Percentiles rank a stretch among this genome's conserved stretches.
phyloP scores from a whole-genome alignment of 2,329 filamentous ascomycete species.

The Nothopassalora personata region DNA sequence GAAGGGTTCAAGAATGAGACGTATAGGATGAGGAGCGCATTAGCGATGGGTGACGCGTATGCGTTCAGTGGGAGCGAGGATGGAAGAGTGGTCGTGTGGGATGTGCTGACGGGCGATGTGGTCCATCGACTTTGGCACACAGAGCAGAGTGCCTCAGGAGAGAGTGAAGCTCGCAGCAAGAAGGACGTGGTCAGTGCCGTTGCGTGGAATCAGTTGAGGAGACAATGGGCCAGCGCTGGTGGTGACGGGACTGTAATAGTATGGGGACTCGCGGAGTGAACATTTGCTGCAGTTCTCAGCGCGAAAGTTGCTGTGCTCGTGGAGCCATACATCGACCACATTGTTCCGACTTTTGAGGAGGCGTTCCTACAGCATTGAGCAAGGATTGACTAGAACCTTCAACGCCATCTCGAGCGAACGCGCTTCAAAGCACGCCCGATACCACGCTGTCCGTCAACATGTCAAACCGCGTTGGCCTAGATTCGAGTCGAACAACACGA shows the following conservation, averaged over 20 bases:
- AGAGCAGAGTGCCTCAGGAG: conserved; percentile 17
- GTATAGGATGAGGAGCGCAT: conserved; percentile 66
- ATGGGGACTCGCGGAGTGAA: conserved; percentile 27
- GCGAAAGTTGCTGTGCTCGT: not conserved
- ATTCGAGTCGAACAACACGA: too few relatives aligned
- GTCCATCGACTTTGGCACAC: conserved; percentile 55
- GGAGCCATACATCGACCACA: not conserved
- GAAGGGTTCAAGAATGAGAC: conserved; percentile 56
- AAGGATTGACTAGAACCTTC: too few relatives aligned
- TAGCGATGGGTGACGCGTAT: conserved; percentile 71
- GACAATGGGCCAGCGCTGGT: conserved; percentile 47
- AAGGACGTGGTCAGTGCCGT: conserved; percentile 46
- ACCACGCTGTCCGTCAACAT: too few relatives aligned
- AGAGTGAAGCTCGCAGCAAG: conserved; percentile 31
- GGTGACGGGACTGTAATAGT: conserved; percentile 42
- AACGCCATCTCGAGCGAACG: too few relatives aligned
- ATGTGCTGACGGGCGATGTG: conserved; percentile 68
- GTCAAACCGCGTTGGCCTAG: too few relatives aligned
- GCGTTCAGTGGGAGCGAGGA: conserved; percentile 79
- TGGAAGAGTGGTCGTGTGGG: conserved; percentile 73
- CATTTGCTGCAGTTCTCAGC: not conserved
- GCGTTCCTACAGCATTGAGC: too few relatives aligned
- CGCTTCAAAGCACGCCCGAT: too few relatives aligned
- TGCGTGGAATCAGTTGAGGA: conserved; percentile 42
- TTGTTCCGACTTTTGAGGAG: not conserved